Evolutionary conservation across 1,139 yeast genomes (phyloP).

Genomic region (Zygosaccharomyces sapae): DNA sequence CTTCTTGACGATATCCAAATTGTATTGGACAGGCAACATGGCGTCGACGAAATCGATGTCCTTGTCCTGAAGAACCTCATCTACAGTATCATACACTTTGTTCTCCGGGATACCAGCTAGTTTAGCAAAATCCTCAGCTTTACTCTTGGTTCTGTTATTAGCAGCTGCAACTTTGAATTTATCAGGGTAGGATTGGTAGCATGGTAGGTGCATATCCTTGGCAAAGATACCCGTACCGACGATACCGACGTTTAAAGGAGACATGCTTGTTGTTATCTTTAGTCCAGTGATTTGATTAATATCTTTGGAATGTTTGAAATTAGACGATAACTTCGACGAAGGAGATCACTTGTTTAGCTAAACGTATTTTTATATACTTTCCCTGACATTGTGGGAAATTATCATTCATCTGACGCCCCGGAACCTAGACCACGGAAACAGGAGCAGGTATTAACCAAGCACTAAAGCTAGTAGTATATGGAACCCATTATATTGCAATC

Average conservation of each 20-base stretch:
- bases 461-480: no score
- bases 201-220: slow-evolving; percentile 74
- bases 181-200: slow-evolving; percentile 46
- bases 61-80: slow-evolving; percentile 58
- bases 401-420: no score
- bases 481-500: no score
- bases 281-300: not conserved
- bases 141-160: slow-evolving; percentile 74
- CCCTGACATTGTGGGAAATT: no score
- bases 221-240: slow-evolving; percentile 95
- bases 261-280: slow-evolving; percentile 1
- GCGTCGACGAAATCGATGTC: slow-evolving; percentile 75
- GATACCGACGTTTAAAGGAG: slow-evolving; percentile 56
- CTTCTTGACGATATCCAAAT: slow-evolving; percentile 57
- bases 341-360: no score
- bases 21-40: slow-evolving; percentile 78
- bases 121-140: slow-evolving; percentile 77
- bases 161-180: slow-evolving; percentile 54
- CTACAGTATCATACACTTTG: slow-evolving; percentile 62
- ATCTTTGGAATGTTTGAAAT: not conserved
- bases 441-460: no score
- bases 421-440: no score
- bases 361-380: no score
- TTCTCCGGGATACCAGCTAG: slow-evolving; percentile 48
- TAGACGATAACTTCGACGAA: no score